A percentile compares a stretch with the other conserved stretches of the same genome.
These are phyloP conservation scores for Pulicaria dysenterica DNA, from an alignment of 129 eudicot genomes.

Conservation along the genomic window DNA sequence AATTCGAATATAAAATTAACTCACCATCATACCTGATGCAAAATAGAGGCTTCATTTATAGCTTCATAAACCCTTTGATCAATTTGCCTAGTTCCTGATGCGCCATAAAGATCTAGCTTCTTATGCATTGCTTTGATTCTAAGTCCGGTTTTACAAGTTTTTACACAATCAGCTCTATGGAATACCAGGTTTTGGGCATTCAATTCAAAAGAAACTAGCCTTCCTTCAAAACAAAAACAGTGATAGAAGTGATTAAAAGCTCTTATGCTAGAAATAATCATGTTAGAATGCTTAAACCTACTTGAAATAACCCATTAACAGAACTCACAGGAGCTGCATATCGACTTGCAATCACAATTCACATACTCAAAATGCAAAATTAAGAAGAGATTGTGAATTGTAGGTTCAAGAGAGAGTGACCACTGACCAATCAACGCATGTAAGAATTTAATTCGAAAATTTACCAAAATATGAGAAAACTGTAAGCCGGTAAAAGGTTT, in stretches of 20 bases:
- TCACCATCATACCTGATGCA: conserved; percentile 56
- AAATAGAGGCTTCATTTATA: conserved; percentile 11
- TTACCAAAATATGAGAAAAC: background rate
- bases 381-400: background rate
- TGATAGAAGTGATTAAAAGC: background rate
- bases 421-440: background rate
- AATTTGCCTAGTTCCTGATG: conserved; percentile 14
- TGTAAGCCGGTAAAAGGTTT: background rate
- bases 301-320: too few relatives aligned
- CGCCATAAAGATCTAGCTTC: conserved; percentile 10
- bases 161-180: conserved; percentile 3
- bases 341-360: too few relatives aligned
- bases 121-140: conserved; percentile 18
- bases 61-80: background rate
- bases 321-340: too few relatives aligned
- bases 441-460: background rate
- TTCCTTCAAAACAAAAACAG: conserved; percentile 28
- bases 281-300: background rate
- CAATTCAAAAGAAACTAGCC: conserved; percentile 39
- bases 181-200: conserved; percentile 17
- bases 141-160: conserved; percentile 4
- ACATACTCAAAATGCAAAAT: background rate
- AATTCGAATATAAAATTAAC: background rate
- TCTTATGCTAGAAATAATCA: background rate
- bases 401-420: background rate